These are phyloP conservation scores for Candida dajiaensis DNA, from an alignment of 805 yeast species.

Conservation along the genomic window DNA sequence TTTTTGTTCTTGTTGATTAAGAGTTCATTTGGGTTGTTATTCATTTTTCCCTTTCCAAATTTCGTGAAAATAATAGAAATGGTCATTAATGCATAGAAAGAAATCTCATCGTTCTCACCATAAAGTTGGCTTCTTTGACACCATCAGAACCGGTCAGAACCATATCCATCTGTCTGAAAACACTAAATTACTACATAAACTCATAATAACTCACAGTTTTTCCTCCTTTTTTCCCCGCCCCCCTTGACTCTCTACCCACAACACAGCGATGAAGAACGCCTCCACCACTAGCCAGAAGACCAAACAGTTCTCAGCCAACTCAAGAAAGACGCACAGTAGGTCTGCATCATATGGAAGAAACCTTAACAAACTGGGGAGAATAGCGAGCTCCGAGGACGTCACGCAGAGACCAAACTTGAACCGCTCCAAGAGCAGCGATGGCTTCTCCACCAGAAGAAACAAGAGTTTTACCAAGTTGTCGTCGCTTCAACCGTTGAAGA, in stretches of 20 bases:
- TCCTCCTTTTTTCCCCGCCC: background rate
- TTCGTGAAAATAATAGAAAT: too few species aligned
- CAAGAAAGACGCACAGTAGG: constrained; percentile 14
- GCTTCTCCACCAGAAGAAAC: constrained; percentile 11
- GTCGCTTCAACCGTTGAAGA: constrained; percentile 17
- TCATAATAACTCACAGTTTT: too few species aligned
- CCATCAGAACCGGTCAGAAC: too few species aligned
- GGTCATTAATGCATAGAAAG: too few species aligned
- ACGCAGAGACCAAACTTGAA: constrained; percentile 15
- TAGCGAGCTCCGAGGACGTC: constrained; percentile 18
- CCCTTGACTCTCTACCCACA: background rate
- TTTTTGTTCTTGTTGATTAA: too few species aligned
- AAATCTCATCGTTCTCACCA: too few species aligned
- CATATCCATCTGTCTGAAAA: too few species aligned
- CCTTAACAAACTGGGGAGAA: constrained; percentile 18
- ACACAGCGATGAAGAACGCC: background rate
- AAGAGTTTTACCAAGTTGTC: constrained; percentile 20
- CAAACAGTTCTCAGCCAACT: constrained; percentile 18
- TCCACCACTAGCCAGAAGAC: constrained; percentile 6
- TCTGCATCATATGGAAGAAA: constrained; percentile 24
- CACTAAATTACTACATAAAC: background rate
- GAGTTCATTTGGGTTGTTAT: too few species aligned
- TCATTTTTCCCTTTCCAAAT: too few species aligned
- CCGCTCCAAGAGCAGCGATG: constrained; percentile 22
- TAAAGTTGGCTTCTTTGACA: too few species aligned